Percentiles rank a stretch among this genome's conserved stretches.
These are phyloP conservation scores for Cercospora zeae-maydis DNA, from an alignment of 2,329 filamentous ascomycete species.

Conservation along the genomic window DNA sequence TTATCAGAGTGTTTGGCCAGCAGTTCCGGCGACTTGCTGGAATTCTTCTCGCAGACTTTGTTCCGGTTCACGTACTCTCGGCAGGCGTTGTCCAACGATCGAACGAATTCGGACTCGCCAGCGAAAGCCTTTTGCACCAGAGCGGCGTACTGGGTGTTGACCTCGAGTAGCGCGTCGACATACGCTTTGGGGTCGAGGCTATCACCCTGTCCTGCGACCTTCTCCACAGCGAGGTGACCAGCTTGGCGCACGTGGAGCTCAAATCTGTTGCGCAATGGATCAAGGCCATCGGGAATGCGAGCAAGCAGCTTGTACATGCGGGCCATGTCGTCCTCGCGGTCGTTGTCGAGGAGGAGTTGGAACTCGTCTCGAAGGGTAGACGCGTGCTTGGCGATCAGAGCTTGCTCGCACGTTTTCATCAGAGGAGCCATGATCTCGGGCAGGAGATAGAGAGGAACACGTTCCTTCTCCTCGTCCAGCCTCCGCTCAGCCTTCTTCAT, in stretches of 20 bases:
- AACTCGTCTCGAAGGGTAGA: constrained; percentile 89
- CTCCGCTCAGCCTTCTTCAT: constrained; percentile 98
- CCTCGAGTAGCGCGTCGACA: constrained; percentile 88
- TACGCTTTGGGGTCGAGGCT: constrained; percentile 94
- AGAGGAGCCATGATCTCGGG: constrained; percentile 80
- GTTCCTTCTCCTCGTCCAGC: constrained; percentile 87
- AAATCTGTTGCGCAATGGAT: constrained; percentile 81
- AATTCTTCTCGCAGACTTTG: constrained; percentile 88
- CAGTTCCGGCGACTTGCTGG: constrained; percentile 89
- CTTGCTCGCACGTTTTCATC: constrained; percentile 82
- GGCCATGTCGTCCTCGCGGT: constrained; percentile 91
- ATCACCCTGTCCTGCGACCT: constrained; percentile 83
- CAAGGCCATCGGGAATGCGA: constrained; percentile 84
- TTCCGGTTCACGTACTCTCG: constrained; percentile 98
- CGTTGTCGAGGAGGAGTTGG: constrained; percentile 86
- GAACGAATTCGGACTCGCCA: constrained; percentile 93
- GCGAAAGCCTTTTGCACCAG: constrained; percentile 90
- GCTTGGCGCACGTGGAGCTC: constrained; percentile 91
- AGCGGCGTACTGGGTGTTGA: constrained; percentile 87
- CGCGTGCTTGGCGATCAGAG: constrained; percentile 85
- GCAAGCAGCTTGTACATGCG: constrained; percentile 93
- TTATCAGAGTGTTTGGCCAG: constrained; percentile 94
- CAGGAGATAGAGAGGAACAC: constrained; percentile 87
- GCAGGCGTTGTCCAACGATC: constrained; percentile 94
- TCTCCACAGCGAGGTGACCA: constrained; percentile 81